Base-by-base conservation (phyloP, 2,329 filamentous ascomycete genomes). In the Paracorniculantispora psalliotae region DNA sequence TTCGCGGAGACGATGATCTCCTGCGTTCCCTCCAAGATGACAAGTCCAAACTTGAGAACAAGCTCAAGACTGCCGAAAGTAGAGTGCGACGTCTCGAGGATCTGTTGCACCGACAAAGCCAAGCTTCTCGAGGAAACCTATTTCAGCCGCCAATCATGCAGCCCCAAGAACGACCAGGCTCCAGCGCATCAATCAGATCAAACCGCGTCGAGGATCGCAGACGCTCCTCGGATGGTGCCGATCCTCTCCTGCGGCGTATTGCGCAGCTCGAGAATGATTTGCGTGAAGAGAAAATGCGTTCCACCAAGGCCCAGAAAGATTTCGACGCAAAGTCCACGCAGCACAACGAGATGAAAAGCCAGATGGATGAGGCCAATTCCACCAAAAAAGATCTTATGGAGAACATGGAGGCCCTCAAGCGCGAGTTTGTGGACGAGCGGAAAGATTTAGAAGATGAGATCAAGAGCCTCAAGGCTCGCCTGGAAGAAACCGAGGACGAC, bases 351-450 rank as follows among this genome's bases (percentile, higher is more conserved):
- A 83, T 83, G 68, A 87, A 82, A 75, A 83, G 78, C 67, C 87
- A 87, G 66, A 83, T 96, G 62, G 86, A 94, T 63, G 93, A 97
- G 71, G 90, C 85, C 6, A 91, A 94, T 66, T 92, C 91, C 2
- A 97, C 90, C 1, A 99, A 99, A 72, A 89, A 90, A 66, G 94
- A 97, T 71, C 83, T 99, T 10, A 86, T 99, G 74, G 88, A 91
- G 64, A 99, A 99, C 68, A 91, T 99, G 77, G 92, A 97, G 69
- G 88, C 92, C 13, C 84, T 96, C 64, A 91, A 97, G 72, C 86
- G 85, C 26, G 94, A 97, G 68, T 97, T 96, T 65, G 80, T 89
- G 37, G 86, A 87, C 52, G 93, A 97, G 72, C 85, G 94, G 41
- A 91, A 89, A 67, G 89, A 87, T 10, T 79, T 97, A 0, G 90